Base-by-base conservation (phyloP, 345 rosid genomes). In the Lepidium didymum region DNA sequence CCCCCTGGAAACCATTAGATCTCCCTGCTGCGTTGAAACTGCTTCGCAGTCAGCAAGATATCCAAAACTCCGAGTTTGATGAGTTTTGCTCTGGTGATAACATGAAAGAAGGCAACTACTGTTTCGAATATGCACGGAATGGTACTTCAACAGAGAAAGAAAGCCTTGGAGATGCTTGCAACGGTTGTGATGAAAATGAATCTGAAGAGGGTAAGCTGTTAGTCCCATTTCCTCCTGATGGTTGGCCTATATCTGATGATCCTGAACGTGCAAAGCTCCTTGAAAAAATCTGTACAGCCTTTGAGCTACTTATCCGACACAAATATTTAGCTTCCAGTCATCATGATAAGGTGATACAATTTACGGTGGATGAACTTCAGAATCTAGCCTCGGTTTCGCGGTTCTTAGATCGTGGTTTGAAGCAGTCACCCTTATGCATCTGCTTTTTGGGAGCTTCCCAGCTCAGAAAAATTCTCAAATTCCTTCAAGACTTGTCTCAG, bases 1-100 rank as follows among this genome's bases (percentile, higher is more conserved):
- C 77, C 66, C 76, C 91, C 62, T 90, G 97, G 98, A 87, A 86
- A 77, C 97, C 98, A 3, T 56, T 90, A 64, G 98, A 93, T 81
- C 67, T 86, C 68, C 76, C 84, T 51, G 86, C 87, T 35, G 78
- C 86, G 0, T 67, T 77, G 68, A 79, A 85, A 73, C 78, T 88
- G 85, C 80, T 83, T 36, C 73, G 73, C 38, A 74, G 60, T 73
- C 77, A 63, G 79, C 78, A 75, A 50, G 82, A 84, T 72, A 45
- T 74, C 60, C 83, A 31, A 64, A 83, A 75, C 33, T 25, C 71
- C 52, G 87, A 84, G 36, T 53, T 73, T 56, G 74, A 79, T 43
- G 84, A 79, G 72, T 53, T 81, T 50, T 76, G 60, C 79, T 54
- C 70, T 1, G 78, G 74, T 38, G 81, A 73, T 65, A 74, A 58